Evolutionary conservation across 345 rosid species (phyloP).

Genomic region (Arabidopsis thaliana): TAIR10.1 NC_003070.9:5344501-5345000

Average conservation of each 20-base stretch:
- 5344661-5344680: slow-evolving; percentile 45
- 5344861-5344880: slow-evolving; percentile 69
- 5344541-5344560: slow-evolving; percentile 3
- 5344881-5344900: slow-evolving; percentile 64
- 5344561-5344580: slow-evolving; percentile 28
- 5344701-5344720: slow-evolving; percentile 49
- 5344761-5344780: slow-evolving; percentile 68
- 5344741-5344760: slow-evolving; percentile 61
- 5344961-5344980: slow-evolving; percentile 72
- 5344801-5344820: slow-evolving; percentile 76
- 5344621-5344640: slow-evolving; percentile 67
- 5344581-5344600: slow-evolving; percentile 51
- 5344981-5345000: slow-evolving; percentile 84
- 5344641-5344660: slow-evolving; percentile 55
- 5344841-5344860: slow-evolving; percentile 63
- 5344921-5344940: slow-evolving; percentile 71
- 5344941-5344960: slow-evolving; percentile 93
- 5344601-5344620: slow-evolving; percentile 60
- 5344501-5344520: slow-evolving; percentile 4
- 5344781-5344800: slow-evolving; percentile 58
- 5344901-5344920: slow-evolving; percentile 60
- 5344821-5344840: slow-evolving; percentile 86
- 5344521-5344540: slow-evolving; percentile 28
- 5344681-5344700: slow-evolving; percentile 50
- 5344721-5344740: slow-evolving; percentile 67